A percentile compares a stretch with the other conserved stretches of the same genome.
phyloP scores from a whole-genome alignment of 2,329 filamentous ascomycete genomes.

The Clonostachys solani region DNA sequence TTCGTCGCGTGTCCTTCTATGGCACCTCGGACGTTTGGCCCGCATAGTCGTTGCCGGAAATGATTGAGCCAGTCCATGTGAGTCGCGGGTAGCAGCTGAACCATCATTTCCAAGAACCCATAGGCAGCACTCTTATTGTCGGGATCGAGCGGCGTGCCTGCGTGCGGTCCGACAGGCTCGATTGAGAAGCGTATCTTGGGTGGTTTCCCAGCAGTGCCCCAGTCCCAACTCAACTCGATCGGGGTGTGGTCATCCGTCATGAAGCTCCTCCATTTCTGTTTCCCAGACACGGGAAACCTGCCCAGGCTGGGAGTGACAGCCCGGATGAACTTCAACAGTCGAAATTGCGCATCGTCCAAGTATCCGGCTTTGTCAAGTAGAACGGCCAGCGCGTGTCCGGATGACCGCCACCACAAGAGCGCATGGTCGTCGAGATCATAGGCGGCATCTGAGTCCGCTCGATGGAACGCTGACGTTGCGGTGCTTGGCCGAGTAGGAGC shows the following conservation, averaged over 20 bases:
- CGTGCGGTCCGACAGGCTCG: slow-evolving; percentile 21
- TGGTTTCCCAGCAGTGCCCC: slow-evolving; percentile 6
- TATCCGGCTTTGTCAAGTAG: not conserved
- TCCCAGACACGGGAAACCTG: not conserved
- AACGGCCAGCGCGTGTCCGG: not conserved
- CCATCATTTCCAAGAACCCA: not conserved
- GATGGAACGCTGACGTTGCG: not conserved
- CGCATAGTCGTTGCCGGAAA: slow-evolving; percentile 4
- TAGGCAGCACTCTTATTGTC: slow-evolving; percentile 9
- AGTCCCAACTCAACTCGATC: slow-evolving; percentile 31
- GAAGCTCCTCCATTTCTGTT: slow-evolving; percentile 23
- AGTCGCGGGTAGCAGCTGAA: slow-evolving; percentile 5
- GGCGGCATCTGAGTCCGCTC: not conserved
- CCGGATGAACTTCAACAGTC: not conserved
- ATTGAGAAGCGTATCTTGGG: slow-evolving; percentile 23
- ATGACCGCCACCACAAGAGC: not conserved
- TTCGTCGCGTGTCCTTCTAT: slow-evolving; percentile 7
- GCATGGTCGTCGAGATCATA: not conserved
- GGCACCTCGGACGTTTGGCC: not conserved
- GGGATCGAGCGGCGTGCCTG: slow-evolving; percentile 16
- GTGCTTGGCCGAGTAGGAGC: not conserved
- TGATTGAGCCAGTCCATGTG: slow-evolving; percentile 10
- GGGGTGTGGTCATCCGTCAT: slow-evolving; percentile 32
- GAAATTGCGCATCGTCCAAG: not conserved
- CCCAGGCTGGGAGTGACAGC: not conserved